Base-by-base conservation (phyloP, 2,329 filamentous ascomycete genomes). In the Amylocarpus encephaloides region DNA sequence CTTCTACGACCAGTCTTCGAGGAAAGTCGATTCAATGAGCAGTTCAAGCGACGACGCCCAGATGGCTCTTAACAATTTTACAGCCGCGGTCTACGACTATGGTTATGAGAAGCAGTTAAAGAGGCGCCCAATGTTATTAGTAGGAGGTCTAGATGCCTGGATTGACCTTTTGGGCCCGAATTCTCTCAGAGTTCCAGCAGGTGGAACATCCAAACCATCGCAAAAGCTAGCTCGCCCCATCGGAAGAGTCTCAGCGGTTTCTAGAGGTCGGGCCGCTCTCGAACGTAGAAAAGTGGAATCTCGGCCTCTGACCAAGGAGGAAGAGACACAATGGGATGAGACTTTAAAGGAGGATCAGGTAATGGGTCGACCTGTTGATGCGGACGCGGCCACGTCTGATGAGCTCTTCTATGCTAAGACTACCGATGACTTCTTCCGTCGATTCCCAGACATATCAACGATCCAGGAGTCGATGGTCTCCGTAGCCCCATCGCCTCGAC, bases 91-190 rank as follows among this genome's bases (percentile, higher is more conserved):
- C 3, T 82, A 83, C 46, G 83, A 93, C 50, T 94, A 91, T 68
- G 95, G 91, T 58, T 86, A 85, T 51, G 82, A 84, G 13, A 88
- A 86, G 58, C 84, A 85, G 9, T 70, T 95, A 30, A 85, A 81
- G 51, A 76, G 82, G 22, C 76, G 79, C 2, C 91, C 92, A 0
- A 86, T 89, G 49, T 74, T 98, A 30, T 72, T 98, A 1, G 73
- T 79, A 46, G 93, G 93, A 15, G 93, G 93, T 0, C 68, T 98
- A 10, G 82, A 91, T 59, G 87, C 89, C 4, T 98, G 93, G 93
- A 71, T 82, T 15, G 85, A 93, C 61, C 69, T 93, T n/a, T 75
- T 95, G 61, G 92, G 93, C 44, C 41, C 62, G 46, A 57, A 55
- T 39, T 61, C 62, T 6, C 53, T 86, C 43, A 72, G 74, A 43